Evolutionary conservation across 2,329 filamentous ascomycete genomes (phyloP).

Genomic region (Venturia aucupariae): DNA sequence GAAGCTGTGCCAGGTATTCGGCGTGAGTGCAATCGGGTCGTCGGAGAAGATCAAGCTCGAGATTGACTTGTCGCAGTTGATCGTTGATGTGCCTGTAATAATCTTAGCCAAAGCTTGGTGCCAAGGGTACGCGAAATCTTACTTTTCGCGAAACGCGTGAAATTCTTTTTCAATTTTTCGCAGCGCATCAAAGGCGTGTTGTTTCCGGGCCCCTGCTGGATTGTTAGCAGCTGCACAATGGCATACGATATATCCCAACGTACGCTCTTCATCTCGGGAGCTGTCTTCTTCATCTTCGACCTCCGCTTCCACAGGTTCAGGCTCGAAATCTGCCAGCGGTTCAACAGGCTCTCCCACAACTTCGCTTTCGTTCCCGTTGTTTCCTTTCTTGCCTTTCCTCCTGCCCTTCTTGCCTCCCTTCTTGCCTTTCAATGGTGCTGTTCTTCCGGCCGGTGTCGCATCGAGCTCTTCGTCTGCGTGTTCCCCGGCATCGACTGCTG

Average conservation of each 20-base stretch:
- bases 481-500: not conserved
- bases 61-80: conserved; percentile 69
- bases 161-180: conserved; percentile 81
- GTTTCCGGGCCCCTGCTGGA: conserved; percentile 62
- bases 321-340: conserved; percentile 22
- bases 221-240: not conserved
- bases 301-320: conserved; percentile 36
- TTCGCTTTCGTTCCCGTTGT: conserved; percentile 22
- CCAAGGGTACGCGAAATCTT: conserved; percentile 22
- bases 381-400: conserved; percentile 34
- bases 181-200: conserved; percentile 69
- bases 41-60: conserved; percentile 52
- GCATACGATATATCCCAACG: conserved; percentile 11
- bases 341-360: conserved; percentile 18
- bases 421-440: conserved; percentile 26
- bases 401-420: conserved; percentile 37
- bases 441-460: conserved; percentile 22
- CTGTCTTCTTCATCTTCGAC: conserved; percentile 33
- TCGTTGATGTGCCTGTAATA: conserved; percentile 53
- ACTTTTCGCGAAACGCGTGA: conserved; percentile 72
- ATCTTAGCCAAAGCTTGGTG: conserved; percentile 26
- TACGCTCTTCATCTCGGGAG: conserved; percentile 30
- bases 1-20: conserved; percentile 83
- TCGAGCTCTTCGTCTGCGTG: conserved; percentile 19
- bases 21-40: conserved; percentile 63